Evolutionary conservation across 192 early-diverging fungal species (phyloP).

Genomic region (Gamsiella multidivaricata): DNA sequence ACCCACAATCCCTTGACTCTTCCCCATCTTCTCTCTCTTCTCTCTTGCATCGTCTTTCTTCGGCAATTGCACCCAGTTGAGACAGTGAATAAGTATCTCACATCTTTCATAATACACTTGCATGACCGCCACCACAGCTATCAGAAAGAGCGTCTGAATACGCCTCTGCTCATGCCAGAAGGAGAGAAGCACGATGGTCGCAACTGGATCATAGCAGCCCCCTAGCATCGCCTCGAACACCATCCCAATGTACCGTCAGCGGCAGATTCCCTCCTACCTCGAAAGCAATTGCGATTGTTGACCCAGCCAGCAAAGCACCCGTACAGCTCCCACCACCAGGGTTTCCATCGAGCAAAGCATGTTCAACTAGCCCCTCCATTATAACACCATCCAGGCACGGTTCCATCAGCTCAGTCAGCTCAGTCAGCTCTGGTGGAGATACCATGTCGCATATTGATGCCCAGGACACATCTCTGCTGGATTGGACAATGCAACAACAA

Average conservation of each 20-base stretch:
- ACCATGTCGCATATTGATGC: neutral
- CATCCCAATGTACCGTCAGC: no score
- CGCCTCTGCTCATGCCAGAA: neutral
- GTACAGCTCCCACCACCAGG: neutral
- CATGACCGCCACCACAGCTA: no score
- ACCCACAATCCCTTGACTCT: neutral
- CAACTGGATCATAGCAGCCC: neutral
- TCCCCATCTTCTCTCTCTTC: neutral
- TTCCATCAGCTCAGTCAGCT: constrained; percentile 1
- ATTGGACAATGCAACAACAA: constrained; percentile 4
- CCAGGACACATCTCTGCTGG: neutral
- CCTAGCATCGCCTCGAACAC: neutral
- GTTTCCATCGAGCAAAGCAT: neutral
- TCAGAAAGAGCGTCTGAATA: neutral
- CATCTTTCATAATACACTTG: no score
- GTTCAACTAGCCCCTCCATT: neutral
- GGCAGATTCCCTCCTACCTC: neutral
- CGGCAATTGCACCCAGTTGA: no score
- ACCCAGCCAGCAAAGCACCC: constrained; percentile 19
- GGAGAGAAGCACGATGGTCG: neutral
- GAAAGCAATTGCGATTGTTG: constrained; percentile 24
- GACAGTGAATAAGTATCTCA: no score
- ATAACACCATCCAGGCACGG: neutral
- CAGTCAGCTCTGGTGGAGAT: neutral
- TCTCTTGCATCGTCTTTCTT: no score